Evolutionary conservation across 2,329 filamentous ascomycete genomes (phyloP).

Genomic region (Diaporthe sp.): DNA sequence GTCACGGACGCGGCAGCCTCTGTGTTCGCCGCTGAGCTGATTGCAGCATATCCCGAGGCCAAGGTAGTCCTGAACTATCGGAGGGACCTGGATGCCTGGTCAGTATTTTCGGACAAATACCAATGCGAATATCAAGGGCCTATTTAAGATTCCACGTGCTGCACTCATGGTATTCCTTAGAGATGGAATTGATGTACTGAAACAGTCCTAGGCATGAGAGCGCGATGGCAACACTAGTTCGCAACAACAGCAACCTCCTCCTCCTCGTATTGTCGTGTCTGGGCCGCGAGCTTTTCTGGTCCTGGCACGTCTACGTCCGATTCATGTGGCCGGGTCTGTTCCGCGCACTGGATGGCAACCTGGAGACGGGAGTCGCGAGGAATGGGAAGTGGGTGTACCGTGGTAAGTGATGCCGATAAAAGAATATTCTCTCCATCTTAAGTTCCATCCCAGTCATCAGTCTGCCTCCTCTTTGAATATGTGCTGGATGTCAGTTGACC

Average conservation of each 20-base stretch:
- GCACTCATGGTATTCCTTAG: no score
- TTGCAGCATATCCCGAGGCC: conserved; percentile 63
- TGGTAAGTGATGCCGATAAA: background rate
- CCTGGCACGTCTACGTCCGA: conserved; percentile 45
- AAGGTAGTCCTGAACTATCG: conserved; percentile 60
- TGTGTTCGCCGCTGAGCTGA: conserved; percentile 58
- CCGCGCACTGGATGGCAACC: conserved; percentile 11
- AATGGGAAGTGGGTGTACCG: conserved; percentile 34
- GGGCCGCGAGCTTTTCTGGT: conserved; percentile 50
- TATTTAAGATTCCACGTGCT: background rate
- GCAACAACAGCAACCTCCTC: background rate
- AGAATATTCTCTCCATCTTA: background rate
- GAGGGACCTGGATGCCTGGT: conserved; percentile 54
- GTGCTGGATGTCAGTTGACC: background rate
- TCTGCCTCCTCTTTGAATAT: accelerated
- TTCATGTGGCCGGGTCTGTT: conserved; percentile 29
- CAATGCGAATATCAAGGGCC: no score
- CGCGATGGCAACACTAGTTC: background rate
- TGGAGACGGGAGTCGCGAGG: background rate
- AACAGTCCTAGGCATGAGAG: background rate
- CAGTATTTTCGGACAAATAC: background rate
- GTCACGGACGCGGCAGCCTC: conserved; percentile 58
- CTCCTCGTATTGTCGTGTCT: background rate
- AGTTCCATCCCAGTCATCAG: background rate
- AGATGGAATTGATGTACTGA: background rate